These are phyloP conservation scores for Sesbania bispinosa DNA, from an alignment of 306 rosid species.

Conservation along the genomic window DNA sequence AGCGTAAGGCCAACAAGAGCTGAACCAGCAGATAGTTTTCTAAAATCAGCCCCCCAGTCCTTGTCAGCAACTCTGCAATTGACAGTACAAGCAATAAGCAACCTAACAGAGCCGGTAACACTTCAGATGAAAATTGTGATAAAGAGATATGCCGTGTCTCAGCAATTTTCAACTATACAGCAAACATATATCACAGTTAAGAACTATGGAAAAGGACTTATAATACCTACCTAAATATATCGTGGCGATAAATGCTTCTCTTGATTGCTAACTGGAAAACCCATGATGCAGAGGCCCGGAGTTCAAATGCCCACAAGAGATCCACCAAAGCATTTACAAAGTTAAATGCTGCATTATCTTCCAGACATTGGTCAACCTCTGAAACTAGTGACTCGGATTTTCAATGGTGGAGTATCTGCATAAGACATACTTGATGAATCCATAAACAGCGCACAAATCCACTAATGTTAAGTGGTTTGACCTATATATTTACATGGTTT, in stretches of 20 bases:
- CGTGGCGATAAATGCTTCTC: conserved; percentile 65
- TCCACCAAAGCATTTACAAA: conserved; percentile 85
- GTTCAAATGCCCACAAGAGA: conserved; percentile 96
- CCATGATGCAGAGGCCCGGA: conserved; percentile 93
- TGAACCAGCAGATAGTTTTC: conserved; percentile 92
- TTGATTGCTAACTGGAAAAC: conserved; percentile 83
- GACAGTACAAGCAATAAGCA: conserved; percentile 22
- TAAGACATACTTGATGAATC: too few relatives aligned
- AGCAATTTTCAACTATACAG: conserved; percentile 18
- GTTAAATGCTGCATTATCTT: conserved; percentile 91
- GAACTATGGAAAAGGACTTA: conserved; percentile 16
- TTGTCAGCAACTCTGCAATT: conserved; percentile 77
- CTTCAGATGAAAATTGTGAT: background rate
- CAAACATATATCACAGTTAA: background rate
- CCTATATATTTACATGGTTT: too few relatives aligned
- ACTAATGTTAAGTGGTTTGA: too few relatives aligned
- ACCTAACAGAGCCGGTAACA: background rate
- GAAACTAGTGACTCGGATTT: conserved; percentile 62
- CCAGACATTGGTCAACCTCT: conserved; percentile 67
- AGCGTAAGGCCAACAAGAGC: conserved; percentile 96
- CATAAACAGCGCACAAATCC: too few relatives aligned
- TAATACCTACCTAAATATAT: conserved; percentile 63
- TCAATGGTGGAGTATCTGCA: too few relatives aligned
- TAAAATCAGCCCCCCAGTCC: conserved; percentile 98
- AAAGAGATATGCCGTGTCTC: background rate